A percentile compares a stretch with the other conserved stretches of the same genome.
Evolutionary conservation across 805 yeast species (phyloP).

Genomic region (Cyberlindnera americana): DNA sequence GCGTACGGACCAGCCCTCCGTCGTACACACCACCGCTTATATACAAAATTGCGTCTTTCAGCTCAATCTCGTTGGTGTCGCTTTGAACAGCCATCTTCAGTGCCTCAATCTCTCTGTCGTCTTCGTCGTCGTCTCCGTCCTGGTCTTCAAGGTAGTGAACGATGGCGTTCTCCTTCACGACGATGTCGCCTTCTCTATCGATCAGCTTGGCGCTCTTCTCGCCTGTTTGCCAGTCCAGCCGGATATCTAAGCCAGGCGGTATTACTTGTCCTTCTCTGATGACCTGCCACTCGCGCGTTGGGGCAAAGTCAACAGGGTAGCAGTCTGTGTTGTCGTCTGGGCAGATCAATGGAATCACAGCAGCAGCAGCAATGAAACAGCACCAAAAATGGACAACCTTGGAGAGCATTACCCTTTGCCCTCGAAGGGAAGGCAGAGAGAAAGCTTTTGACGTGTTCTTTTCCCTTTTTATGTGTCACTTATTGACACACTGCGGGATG

Average conservation of each 20-base stretch:
- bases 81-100: constrained; percentile 26
- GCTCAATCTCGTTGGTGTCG: constrained; percentile 17
- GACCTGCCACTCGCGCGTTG: constrained; percentile 65
- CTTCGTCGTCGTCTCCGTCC: constrained; percentile 17
- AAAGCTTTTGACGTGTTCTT: not conserved
- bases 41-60: constrained; percentile 17
- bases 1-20: constrained; percentile 18
- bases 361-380: constrained; percentile 4
- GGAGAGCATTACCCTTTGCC: too few species aligned
- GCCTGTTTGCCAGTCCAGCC: constrained; percentile 71
- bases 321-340: constrained; percentile 46
- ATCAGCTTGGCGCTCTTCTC: constrained; percentile 68
- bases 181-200: too few species aligned
- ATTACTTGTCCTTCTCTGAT: constrained; percentile 70
- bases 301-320: constrained; percentile 60
- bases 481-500: not conserved
- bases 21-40: constrained; percentile 2
- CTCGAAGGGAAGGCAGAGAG: not conserved
- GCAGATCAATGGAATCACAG: constrained; percentile 31
- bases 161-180: too few species aligned
- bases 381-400: not conserved
- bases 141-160: constrained; percentile 13
- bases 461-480: constrained; percentile 1
- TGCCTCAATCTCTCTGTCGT: constrained; percentile 17
- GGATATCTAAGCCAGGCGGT: constrained; percentile 70